Percentiles rank a stretch among this genome's conserved stretches.
Conservation (phyloP, 441 rosid genomes). For the Metrosideros polymorpha region DNA sequence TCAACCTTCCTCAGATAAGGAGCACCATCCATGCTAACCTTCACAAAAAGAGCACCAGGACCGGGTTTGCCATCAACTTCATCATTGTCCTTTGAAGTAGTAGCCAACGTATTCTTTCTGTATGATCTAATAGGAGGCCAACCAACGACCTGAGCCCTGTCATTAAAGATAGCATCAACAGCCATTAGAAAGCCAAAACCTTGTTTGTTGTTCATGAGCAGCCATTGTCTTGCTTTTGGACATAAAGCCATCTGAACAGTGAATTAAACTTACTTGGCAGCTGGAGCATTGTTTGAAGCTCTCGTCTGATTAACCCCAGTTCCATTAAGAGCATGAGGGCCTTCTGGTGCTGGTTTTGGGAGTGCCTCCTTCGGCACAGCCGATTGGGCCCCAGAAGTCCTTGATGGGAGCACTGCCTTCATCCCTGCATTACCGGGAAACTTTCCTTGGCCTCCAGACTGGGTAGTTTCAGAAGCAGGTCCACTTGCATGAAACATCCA, state of each 20-base stretch:
- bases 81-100: constrained; percentile 42
- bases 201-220: not conserved
- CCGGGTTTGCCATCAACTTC: constrained; percentile 63
- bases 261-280: constrained; percentile 54
- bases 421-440: constrained; percentile 37
- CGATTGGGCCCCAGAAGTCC: constrained; percentile 31
- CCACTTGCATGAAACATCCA: constrained; percentile 58
- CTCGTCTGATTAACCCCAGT: constrained; percentile 21
- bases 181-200: not conserved
- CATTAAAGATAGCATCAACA: constrained; percentile 1
- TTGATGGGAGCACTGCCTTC: constrained; percentile 35
- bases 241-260: not conserved
- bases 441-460: constrained; percentile 35
- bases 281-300: constrained; percentile 46
- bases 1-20: constrained; percentile 70
- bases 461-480: constrained; percentile 33
- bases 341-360: constrained; percentile 30
- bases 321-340: constrained; percentile 17
- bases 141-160: constrained; percentile 66
- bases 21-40: constrained; percentile 80
- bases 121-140: constrained; percentile 69
- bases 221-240: not conserved
- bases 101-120: constrained; percentile 46
- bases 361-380: constrained; percentile 33
- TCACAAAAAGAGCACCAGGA: constrained; percentile 46